Evolutionary conservation across 139 green algal genomes (phyloP).

Genomic region (Volvox reticuliferus): DNA sequence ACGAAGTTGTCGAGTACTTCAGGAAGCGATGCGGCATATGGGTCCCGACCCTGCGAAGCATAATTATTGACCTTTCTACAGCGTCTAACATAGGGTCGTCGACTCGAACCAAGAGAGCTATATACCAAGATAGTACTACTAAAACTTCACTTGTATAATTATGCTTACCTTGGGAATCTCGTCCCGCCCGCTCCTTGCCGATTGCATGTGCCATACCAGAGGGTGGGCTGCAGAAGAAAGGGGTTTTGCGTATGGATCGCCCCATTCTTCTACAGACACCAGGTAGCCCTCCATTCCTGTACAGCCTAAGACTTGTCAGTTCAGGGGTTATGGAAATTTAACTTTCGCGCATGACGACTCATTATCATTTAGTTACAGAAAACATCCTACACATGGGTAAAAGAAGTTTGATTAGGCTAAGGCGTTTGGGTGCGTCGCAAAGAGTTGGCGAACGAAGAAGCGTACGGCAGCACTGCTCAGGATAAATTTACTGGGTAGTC

Average conservation of each 20-base stretch:
- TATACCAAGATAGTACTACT: too few relatives aligned
- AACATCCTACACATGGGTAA: too few relatives aligned
- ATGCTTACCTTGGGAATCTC: slow-evolving; percentile 42
- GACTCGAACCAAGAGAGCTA: too few relatives aligned
- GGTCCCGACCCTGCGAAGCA: slow-evolving; percentile 33
- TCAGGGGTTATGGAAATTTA: slow-evolving; percentile 10
- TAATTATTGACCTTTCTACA: background rate
- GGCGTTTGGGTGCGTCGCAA: too few relatives aligned
- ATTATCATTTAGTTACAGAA: background rate
- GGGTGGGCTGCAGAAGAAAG: slow-evolving; percentile 50
- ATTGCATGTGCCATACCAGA: slow-evolving; percentile 61
- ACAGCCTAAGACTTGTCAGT: slow-evolving; percentile 28
- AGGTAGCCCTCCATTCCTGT: slow-evolving; percentile 8
- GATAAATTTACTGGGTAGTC: too few relatives aligned
- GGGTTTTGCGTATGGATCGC: slow-evolving; percentile 53
- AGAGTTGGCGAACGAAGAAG: too few relatives aligned
- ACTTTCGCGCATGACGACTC: slow-evolving; percentile 6
- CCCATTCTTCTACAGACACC: slow-evolving; percentile 7
- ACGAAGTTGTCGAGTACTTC: slow-evolving; percentile 63
- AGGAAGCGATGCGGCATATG: slow-evolving; percentile 21
- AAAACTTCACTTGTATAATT: background rate
- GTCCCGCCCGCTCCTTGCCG: slow-evolving; percentile 43
- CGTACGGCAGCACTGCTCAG: too few relatives aligned
- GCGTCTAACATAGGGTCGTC: background rate
- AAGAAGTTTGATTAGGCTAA: too few relatives aligned